Evolutionary conservation across 805 yeast genomes (phyloP), one percentile per base, ranked within the genome.

Genomic region (Starmerella apicola): DNA sequence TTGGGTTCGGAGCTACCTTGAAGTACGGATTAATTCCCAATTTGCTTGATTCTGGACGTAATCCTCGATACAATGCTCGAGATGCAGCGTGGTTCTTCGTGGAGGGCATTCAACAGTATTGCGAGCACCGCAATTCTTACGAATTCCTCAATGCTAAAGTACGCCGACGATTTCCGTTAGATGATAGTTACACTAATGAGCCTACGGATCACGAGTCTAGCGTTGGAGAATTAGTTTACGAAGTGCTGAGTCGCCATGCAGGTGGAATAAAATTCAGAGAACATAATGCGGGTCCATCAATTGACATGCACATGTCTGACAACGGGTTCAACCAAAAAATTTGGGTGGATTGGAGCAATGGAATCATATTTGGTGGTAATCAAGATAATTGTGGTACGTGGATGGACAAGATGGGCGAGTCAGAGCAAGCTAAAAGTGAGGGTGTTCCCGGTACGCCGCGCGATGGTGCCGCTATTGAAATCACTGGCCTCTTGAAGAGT

Each of bases 361-460:
- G 98, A 1, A 63, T 91, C 23, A 65, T 86, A 3, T 80, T 75
- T 58, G 98, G 97, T 34, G 97, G 98, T 2, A 81, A 82, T 36
- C 94, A 81, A 59, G 74, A 63, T 58, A 88, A 88, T 57, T 88
- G 98, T 64, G 98, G 98, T 18, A 91, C 98, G 0, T 88, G 98
- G 98, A 88, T 86, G 95, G 98, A 88, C 62, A 88, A 88, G 63
- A 88, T 88, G 97, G 98, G 98, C 20, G 97, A 91, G 63, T 81
- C 94, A 54, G 75, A 60, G 26, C 67, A 62, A 41, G 95, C 97
- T 0, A 78, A 80, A 1, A 78, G 75, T 43, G 81, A 78, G 51
- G 98, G 98, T n/a, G 66, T 73, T 26, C 98, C 98, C 1, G 98
- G 97, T 2, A 88, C 97, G 0, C 97, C 98, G 19, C 72, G 98